phyloP scores from a whole-genome alignment of 768 basidiomycete species.

The Boletus fagicola region DNA sequence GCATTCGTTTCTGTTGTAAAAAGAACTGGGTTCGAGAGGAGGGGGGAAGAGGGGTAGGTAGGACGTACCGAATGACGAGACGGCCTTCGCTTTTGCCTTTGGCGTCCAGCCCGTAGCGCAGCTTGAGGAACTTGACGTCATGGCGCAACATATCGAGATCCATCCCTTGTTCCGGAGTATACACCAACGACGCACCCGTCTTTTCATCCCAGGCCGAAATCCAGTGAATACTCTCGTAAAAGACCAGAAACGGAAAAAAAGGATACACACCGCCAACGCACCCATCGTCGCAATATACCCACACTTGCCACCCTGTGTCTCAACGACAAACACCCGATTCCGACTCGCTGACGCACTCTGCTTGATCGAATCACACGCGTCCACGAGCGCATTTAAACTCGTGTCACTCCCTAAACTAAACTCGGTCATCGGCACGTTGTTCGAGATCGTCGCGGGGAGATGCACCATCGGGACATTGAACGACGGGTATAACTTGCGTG shows the following conservation, averaged over 20 bases:
- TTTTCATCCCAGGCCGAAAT: constrained; percentile 26
- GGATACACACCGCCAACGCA: constrained; percentile 78
- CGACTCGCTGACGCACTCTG: constrained; percentile 96
- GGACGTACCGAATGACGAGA: constrained; percentile 79
- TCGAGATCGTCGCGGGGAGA: constrained; percentile 94
- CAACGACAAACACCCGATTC: constrained; percentile 95
- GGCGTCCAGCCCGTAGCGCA: constrained; percentile 79
- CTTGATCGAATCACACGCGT: constrained; percentile 97
- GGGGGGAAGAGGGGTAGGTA: not conserved
- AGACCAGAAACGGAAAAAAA: not conserved
- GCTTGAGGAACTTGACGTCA: constrained; percentile 87
- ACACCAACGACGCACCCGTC: constrained; percentile 91
- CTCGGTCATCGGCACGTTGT: constrained; percentile 97
- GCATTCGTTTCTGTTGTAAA: constrained; percentile 66
- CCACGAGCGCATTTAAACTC: constrained; percentile 94
- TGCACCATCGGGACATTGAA: constrained; percentile 97
- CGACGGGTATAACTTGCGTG: constrained; percentile 78
- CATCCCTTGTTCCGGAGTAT: constrained; percentile 92
- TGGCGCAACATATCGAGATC: constrained; percentile 73
- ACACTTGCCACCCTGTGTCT: constrained; percentile 96
- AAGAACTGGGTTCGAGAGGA: not conserved
- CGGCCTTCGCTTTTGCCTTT: constrained; percentile 92
- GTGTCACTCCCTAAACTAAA: constrained; percentile 96
- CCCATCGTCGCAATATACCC: constrained; percentile 96
- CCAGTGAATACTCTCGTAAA: not conserved